phyloP scores from a whole-genome alignment of 306 rosid genomes.

The Medicago arabica region DNA sequence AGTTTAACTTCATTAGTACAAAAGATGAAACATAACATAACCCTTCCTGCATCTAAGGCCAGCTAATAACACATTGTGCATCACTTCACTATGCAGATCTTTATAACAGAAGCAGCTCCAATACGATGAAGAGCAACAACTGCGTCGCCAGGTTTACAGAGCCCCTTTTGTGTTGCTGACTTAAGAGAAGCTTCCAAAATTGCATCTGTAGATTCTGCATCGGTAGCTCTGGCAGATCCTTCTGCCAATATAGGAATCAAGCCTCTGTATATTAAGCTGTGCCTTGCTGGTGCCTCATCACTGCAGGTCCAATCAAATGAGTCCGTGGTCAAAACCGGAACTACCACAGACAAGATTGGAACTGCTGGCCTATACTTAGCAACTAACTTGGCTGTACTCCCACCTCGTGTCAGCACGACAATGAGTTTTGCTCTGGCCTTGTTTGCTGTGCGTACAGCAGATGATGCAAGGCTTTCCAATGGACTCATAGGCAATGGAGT shows the following conservation, averaged over 20 bases:
- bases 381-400: slow-evolving; percentile 85
- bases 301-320: slow-evolving; percentile 92
- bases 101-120: slow-evolving; percentile 85
- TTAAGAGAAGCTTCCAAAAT: slow-evolving; percentile 92
- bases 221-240: slow-evolving; percentile 98
- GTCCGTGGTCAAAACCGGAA: slow-evolving; percentile 90
- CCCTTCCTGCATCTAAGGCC: slow-evolving; percentile 14
- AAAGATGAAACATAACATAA: slow-evolving; percentile 37
- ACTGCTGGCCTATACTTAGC: slow-evolving; percentile 97
- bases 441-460: slow-evolving; percentile 92
- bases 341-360: slow-evolving; percentile 90
- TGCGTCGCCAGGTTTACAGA: slow-evolving; percentile 86
- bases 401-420: slow-evolving; percentile 91
- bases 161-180: slow-evolving; percentile 69
- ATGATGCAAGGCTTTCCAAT: slow-evolving; percentile 96
- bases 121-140: slow-evolving; percentile 92
- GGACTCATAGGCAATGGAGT: slow-evolving; percentile 99
- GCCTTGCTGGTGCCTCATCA: slow-evolving; percentile 91
- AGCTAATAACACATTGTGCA: slow-evolving; percentile 29
- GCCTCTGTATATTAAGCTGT: slow-evolving; percentile 93
- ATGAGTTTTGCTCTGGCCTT: slow-evolving; percentile 91
- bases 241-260: slow-evolving; percentile 89
- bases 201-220: slow-evolving; percentile 96
- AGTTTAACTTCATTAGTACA: slow-evolving; percentile 16
- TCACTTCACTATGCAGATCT: slow-evolving; percentile 87